Conservation (phyloP, 345 rosid genomes). For the Dipteronia sinensis region DNA sequence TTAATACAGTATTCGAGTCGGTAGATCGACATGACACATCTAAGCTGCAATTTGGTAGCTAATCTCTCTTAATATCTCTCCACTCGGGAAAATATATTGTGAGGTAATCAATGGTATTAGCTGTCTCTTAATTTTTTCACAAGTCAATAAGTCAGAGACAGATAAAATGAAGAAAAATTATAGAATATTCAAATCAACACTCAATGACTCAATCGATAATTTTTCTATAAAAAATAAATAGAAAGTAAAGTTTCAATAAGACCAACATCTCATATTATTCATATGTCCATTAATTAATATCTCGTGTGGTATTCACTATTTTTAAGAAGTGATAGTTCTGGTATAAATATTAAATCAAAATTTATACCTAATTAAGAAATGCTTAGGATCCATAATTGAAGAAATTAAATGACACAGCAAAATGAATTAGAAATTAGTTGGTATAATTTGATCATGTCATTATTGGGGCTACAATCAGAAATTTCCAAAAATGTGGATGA, state of each 20-base stretch:
- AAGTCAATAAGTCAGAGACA: neutral
- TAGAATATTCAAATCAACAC: neutral
- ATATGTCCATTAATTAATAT: too few relatives aligned
- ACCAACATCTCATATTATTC: too few relatives aligned
- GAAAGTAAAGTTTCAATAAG: too few relatives aligned
- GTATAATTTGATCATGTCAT: neutral
- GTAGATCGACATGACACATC: slow-evolving; percentile 1
- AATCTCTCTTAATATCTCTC: neutral
- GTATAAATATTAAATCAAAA: too few relatives aligned
- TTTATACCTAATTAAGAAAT: too few relatives aligned
- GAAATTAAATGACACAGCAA: neutral
- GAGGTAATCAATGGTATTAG: neutral
- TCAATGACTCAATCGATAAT: too few relatives aligned
- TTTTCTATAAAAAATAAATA: too few relatives aligned
- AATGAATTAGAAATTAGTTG: too few relatives aligned
- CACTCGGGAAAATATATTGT: neutral
- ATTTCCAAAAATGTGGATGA: neutral
- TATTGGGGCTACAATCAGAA: neutral
- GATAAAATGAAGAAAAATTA: neutral
- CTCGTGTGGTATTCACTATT: too few relatives aligned
- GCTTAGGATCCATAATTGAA: neutral
- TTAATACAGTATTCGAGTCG: neutral
- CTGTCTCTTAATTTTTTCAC: neutral
- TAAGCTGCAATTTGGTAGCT: neutral
- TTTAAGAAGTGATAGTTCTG: too few relatives aligned